Percentiles rank a stretch among this genome's conserved stretches.
Conservation (phyloP, 2,329 filamentous ascomycete genomes). For the Neofusicoccum umdonicola region DNA sequence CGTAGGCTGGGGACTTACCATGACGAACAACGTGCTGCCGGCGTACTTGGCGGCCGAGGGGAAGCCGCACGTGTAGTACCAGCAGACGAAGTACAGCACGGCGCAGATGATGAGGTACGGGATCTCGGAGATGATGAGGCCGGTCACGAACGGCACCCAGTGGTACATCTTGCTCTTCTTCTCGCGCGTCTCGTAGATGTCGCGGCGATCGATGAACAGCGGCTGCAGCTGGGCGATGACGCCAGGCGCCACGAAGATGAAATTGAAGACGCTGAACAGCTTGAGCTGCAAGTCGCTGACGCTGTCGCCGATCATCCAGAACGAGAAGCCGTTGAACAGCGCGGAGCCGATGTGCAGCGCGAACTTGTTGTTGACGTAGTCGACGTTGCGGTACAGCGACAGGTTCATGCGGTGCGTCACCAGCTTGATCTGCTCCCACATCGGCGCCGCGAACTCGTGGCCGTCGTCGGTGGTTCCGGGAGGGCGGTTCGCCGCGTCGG, state of each 20-base stretch:
- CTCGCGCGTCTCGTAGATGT: conserved; percentile 21
- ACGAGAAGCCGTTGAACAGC: conserved; percentile 17
- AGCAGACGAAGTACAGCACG: conserved; percentile 47
- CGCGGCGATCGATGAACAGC: conserved; percentile 43
- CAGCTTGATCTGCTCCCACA: conserved; percentile 31
- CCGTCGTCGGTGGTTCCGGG: conserved; percentile 40
- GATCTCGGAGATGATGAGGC: conserved; percentile 45
- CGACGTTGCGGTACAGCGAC: conserved; percentile 60
- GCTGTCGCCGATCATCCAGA: conserved; percentile 18
- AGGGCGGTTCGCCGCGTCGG: conserved; percentile 37
- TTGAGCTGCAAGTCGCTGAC: conserved; percentile 18
- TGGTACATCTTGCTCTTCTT: conserved; percentile 20
- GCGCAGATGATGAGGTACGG: conserved; percentile 48
- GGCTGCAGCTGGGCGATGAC: conserved; percentile 42
- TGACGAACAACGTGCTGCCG: conserved; percentile 42
- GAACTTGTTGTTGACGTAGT: conserved; percentile 64
- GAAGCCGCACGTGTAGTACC: conserved; percentile 42
- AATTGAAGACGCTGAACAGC: conserved; percentile 39
- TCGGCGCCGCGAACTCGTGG: conserved; percentile 35
- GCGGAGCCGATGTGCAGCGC: conserved; percentile 43
- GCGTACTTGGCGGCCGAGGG: conserved; percentile 44
- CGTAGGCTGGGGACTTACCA: background rate
- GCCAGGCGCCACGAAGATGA: conserved; percentile 25
- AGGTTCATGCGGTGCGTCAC: conserved; percentile 46
- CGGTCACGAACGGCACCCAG: conserved; percentile 18